Conservation (phyloP, 768 basidiomycete species). For the Austroboletus festivus region DNA sequence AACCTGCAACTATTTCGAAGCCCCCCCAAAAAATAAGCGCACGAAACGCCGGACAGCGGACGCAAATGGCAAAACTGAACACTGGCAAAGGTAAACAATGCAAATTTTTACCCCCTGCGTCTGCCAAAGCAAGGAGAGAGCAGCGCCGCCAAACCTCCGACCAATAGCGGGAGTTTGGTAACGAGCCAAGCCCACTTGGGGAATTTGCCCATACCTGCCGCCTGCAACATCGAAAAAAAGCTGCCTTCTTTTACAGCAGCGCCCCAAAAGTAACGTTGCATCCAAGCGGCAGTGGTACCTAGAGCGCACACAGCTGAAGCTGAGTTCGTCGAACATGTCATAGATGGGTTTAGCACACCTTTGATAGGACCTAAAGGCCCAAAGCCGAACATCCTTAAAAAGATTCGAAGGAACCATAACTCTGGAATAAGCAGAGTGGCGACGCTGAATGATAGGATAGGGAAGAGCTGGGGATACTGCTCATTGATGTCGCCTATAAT, state of each 20-base stretch:
- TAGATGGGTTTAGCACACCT: slow-evolving; percentile 1
- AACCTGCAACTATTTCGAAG: too few relatives aligned
- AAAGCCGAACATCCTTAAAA: slow-evolving; percentile 15
- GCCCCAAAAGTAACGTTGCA: slow-evolving; percentile 8
- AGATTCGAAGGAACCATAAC: slow-evolving; percentile 11
- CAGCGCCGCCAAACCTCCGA: too few relatives aligned
- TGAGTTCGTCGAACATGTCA: not conserved
- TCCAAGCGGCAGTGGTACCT: slow-evolving; percentile 16
- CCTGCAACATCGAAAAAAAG: slow-evolving; percentile 16
- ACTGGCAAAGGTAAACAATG: too few relatives aligned
- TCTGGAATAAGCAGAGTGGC: slow-evolving; percentile 7
- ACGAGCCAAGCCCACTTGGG: slow-evolving; percentile 6
- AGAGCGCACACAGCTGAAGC: not conserved
- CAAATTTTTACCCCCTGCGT: too few relatives aligned
- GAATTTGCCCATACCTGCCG: slow-evolving; percentile 9
- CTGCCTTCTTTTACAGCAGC: not conserved
- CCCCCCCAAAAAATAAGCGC: too few relatives aligned
- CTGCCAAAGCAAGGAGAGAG: too few relatives aligned
- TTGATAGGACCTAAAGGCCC: slow-evolving; percentile 12
- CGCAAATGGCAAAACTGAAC: too few relatives aligned
- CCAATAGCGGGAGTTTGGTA: not conserved
- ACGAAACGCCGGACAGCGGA: too few relatives aligned
- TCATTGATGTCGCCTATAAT: slow-evolving; percentile 12
- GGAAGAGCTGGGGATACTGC: slow-evolving; percentile 4
- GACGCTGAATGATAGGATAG: slow-evolving; percentile 3